Conservation (phyloP, 495 filamentous ascomycete species). For the Trichoderma asperelloides region DNA sequence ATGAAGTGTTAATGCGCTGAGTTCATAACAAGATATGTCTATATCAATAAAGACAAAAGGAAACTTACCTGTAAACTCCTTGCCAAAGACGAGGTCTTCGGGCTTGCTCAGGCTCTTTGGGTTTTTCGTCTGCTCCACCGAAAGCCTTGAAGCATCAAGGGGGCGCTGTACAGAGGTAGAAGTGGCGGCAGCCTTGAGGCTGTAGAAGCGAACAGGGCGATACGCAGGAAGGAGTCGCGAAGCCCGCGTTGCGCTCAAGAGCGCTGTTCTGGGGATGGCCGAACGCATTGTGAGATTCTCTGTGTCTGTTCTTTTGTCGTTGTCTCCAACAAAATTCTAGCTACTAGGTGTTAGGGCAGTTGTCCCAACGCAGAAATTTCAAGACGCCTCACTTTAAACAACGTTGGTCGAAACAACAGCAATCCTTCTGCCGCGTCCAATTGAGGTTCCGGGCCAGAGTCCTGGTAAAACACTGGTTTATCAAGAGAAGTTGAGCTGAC, state of each 20-base stretch:
- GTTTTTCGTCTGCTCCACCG: slow-evolving; percentile 60
- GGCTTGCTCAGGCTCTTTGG: slow-evolving; percentile 66
- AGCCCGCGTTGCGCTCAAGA: slow-evolving; percentile 9
- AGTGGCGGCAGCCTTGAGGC: slow-evolving; percentile 46
- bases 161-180: slow-evolving; percentile 40
- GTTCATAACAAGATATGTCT: not conserved
- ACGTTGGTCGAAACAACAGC: not conserved
- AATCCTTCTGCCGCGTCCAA: not conserved
- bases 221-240: slow-evolving; percentile 19
- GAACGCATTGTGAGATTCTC: slow-evolving; percentile 4
- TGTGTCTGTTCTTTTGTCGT: not conserved
- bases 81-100: slow-evolving; percentile 77
- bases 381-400: not conserved
- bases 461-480: not conserved
- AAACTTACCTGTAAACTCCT: slow-evolving; percentile 69
- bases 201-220: slow-evolving; percentile 42
- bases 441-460: not conserved
- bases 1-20: not conserved
- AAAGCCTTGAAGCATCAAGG: slow-evolving; percentile 68
- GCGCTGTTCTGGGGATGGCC: not conserved
- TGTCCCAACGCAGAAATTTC: not conserved
- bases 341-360: not conserved
- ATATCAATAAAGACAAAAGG: not conserved
- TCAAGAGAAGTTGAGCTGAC: not conserved
- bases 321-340: not conserved